These are phyloP conservation scores for Penicillium frequentans DNA, from an alignment of 2,329 filamentous ascomycete genomes.

Conservation along the genomic window DNA sequence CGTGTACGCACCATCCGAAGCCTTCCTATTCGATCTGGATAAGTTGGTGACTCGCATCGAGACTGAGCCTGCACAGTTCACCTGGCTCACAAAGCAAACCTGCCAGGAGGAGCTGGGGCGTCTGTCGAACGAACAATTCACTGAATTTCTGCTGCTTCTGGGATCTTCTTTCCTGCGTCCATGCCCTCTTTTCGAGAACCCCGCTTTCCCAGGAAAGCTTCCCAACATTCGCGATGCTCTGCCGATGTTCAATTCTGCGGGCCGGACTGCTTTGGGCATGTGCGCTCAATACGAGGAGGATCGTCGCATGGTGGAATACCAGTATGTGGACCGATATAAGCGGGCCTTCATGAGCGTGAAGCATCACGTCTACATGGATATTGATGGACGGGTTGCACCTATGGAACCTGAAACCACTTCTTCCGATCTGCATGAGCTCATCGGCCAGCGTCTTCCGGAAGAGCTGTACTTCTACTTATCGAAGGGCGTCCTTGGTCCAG, in stretches of 20 bases:
- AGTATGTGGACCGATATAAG: conserved; percentile 83
- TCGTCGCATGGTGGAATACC: conserved; percentile 65
- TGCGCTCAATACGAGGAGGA: conserved; percentile 81
- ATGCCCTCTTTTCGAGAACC: conserved; percentile 74
- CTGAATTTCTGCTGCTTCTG: conserved; percentile 79
- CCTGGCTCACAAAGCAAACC: conserved; percentile 63
- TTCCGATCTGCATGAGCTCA: conserved; percentile 81
- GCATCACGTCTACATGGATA: conserved; percentile 80
- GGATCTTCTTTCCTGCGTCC: conserved; percentile 77
- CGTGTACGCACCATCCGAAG: conserved; percentile 80
- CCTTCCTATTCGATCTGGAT: conserved; percentile 80
- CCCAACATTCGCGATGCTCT: conserved; percentile 72
- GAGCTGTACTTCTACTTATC: conserved; percentile 91
- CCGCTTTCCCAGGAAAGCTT: conserved; percentile 54
- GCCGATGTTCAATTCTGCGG: conserved; percentile 68
- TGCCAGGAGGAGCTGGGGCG: conserved; percentile 67
- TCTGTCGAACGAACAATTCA: conserved; percentile 70
- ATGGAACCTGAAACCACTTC: conserved; percentile 73
- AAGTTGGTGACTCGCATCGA: conserved; percentile 64
- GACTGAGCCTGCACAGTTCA: conserved; percentile 63
- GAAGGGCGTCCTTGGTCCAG: conserved; percentile 74
- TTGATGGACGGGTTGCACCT: conserved; percentile 74
- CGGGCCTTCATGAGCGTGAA: conserved; percentile 82
- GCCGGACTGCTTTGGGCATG: conserved; percentile 68
- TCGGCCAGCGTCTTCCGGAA: conserved; percentile 84